phyloP scores from a whole-genome alignment of 1,284 basidiomycete genomes.

The Ustilago tritici region DNA sequence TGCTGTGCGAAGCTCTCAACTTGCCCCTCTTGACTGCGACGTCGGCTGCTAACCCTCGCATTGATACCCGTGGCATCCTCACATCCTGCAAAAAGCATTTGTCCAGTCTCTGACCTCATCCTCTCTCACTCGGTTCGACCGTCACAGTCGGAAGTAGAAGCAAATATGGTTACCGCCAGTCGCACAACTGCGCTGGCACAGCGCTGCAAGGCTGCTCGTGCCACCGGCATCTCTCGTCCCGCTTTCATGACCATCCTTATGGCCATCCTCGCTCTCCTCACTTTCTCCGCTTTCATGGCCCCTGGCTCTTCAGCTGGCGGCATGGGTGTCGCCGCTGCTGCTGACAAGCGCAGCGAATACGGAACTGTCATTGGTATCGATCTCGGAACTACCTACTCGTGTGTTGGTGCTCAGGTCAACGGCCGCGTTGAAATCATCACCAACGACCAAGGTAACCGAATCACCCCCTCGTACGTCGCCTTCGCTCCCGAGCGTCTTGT shows the following conservation, averaged over 20 bases:
- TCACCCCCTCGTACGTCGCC: conserved; percentile 70
- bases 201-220: conserved; percentile 48
- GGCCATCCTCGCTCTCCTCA: conserved; percentile 60
- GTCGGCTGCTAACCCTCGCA: conserved; percentile 3
- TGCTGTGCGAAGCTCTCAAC: conserved; percentile 14
- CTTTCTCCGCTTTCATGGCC: conserved; percentile 54
- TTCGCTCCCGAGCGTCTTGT: conserved; percentile 79
- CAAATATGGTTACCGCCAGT: conserved; percentile 36
- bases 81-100: conserved; percentile 10
- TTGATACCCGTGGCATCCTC: conserved; percentile 4
- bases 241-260: conserved; percentile 59
- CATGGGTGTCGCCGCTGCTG: conserved; percentile 61
- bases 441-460: conserved; percentile 72
- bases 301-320: conserved; percentile 47
- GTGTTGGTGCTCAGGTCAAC: conserved; percentile 83
- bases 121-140: background rate
- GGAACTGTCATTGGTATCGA: conserved; percentile 89
- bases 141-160: conserved; percentile 41
- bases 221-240: conserved; percentile 42
- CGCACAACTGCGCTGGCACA: conserved; percentile 46
- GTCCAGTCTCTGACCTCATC: conserved; percentile 4
- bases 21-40: background rate
- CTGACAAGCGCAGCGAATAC: conserved; percentile 72
- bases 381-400: conserved; percentile 74
- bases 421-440: conserved; percentile 70